Evolutionary conservation across 148 eudicot genomes (phyloP).

Genomic region (Chenopodium album): DNA sequence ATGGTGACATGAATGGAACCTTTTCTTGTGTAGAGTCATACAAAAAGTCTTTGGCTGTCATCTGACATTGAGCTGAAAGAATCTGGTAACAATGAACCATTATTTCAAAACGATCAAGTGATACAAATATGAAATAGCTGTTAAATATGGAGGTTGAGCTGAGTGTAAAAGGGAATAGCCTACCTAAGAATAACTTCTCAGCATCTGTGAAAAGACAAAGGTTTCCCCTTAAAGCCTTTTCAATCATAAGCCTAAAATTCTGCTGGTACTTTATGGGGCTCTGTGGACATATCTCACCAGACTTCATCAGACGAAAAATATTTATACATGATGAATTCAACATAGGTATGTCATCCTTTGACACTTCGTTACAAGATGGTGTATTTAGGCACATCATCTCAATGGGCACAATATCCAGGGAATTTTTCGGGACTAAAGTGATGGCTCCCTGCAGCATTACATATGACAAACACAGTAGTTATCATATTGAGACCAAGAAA

Average conservation of each 20-base stretch:
- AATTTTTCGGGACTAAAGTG: constrained; percentile 54
- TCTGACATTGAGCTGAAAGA: constrained; percentile 63
- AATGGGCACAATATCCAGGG: constrained; percentile 62
- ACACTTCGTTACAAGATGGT: constrained; percentile 34
- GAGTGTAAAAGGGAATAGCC: not conserved
- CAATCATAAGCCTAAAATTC: constrained; percentile 60
- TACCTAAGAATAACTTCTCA: constrained; percentile 70
- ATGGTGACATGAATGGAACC: constrained; percentile 35
- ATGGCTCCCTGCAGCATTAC: constrained; percentile 58
- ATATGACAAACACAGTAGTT: constrained; percentile 12
- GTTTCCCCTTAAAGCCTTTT: constrained; percentile 63
- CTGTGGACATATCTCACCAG: constrained; percentile 41
- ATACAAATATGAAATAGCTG: not conserved
- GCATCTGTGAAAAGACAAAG: constrained; percentile 57
- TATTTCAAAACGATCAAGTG: constrained; percentile 12
- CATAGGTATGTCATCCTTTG: constrained; percentile 36
- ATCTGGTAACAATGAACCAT: constrained; percentile 44
- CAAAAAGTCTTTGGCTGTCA: constrained; percentile 87
- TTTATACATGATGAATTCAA: constrained; percentile 56
- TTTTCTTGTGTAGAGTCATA: constrained; percentile 87
- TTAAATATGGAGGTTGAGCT: constrained; percentile 2
- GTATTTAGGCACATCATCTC: constrained; percentile 41
- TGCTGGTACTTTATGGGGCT: constrained; percentile 60
- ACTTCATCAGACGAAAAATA: constrained; percentile 40
- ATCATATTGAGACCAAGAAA: not conserved